These are phyloP conservation scores for Neonectria punicea DNA, from an alignment of 2,329 filamentous ascomycete species.

Conservation along the genomic window DNA sequence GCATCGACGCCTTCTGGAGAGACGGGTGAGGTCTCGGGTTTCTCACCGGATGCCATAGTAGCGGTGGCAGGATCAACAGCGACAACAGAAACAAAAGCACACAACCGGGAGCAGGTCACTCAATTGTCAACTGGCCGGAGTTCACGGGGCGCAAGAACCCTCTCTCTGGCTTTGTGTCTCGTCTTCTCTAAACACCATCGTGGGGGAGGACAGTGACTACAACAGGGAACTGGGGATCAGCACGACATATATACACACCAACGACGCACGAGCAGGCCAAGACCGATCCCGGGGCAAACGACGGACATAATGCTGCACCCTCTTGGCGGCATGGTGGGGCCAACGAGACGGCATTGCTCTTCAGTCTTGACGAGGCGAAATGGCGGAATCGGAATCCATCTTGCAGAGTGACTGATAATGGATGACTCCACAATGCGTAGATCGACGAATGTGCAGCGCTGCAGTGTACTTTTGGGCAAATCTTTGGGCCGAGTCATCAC, in stretches of 20 bases:
- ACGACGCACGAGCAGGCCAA: background rate
- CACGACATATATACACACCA: background rate
- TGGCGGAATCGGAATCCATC: slow-evolving; percentile 20
- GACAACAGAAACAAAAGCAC: background rate
- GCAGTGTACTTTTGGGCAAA: background rate
- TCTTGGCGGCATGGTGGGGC: slow-evolving; percentile 25
- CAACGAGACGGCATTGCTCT: background rate
- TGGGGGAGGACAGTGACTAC: background rate
- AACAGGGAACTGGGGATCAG: background rate
- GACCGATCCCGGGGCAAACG: background rate
- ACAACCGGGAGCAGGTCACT: background rate
- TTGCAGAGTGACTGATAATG: slow-evolving; percentile 7
- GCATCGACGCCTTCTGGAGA: background rate
- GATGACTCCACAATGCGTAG: background rate
- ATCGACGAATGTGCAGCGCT: background rate
- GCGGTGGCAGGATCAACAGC: too few relatives aligned
- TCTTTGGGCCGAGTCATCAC: background rate
- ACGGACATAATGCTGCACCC: background rate
- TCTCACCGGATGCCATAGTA: slow-evolving; percentile 15
- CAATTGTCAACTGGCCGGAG: background rate
- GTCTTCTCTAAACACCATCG: background rate
- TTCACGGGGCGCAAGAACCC: background rate
- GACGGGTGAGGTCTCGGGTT: slow-evolving; percentile 8
- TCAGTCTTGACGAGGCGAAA: slow-evolving; percentile 9
- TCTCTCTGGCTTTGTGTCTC: background rate